These are phyloP conservation scores for Raffaelea deltoideospora DNA, from an alignment of 2,329 filamentous ascomycete species.

Conservation along the genomic window DNA sequence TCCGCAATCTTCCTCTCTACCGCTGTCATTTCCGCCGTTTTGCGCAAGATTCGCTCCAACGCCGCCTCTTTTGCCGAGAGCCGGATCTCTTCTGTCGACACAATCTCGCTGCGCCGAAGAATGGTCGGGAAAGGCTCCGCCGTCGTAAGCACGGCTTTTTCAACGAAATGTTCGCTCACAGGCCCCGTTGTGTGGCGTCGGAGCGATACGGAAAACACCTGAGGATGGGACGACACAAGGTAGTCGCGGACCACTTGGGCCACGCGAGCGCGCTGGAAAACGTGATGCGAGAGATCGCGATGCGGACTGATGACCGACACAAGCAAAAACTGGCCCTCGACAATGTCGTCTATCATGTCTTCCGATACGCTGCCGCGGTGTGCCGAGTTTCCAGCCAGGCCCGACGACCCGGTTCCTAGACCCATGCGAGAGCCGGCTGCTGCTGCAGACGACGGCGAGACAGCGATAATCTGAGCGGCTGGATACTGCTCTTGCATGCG, in stretches of 20 bases:
- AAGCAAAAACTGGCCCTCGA: slow-evolving; percentile 82
- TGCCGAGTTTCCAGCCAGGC: too few relatives aligned
- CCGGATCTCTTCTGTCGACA: slow-evolving; percentile 48
- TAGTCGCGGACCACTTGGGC: slow-evolving; percentile 76
- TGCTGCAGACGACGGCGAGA: slow-evolving; percentile 2
- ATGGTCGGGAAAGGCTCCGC: slow-evolving; percentile 85
- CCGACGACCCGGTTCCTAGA: background rate
- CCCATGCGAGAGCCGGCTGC: slow-evolving; percentile 3
- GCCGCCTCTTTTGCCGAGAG: slow-evolving; percentile 73
- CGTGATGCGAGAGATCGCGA: slow-evolving; percentile 65
- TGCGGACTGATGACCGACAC: slow-evolving; percentile 69
- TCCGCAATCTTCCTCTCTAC: slow-evolving; percentile 62
- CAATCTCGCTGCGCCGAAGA: slow-evolving; percentile 70
- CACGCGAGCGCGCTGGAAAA: slow-evolving; percentile 80
- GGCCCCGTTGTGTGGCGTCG: slow-evolving; percentile 54
- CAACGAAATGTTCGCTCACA: slow-evolving; percentile 58
- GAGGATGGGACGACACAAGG: slow-evolving; percentile 62
- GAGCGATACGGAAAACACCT: slow-evolving; percentile 61
- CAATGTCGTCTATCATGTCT: slow-evolving; percentile 46
- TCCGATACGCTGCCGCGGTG: slow-evolving; percentile 30
- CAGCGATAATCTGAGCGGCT: slow-evolving; percentile 56
- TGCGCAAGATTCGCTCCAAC: slow-evolving; percentile 76
- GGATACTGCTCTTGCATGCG: slow-evolving; percentile 87
- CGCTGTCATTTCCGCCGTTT: slow-evolving; percentile 68
- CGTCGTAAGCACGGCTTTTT: slow-evolving; percentile 74